A percentile compares a stretch with the other conserved stretches of the same genome.
phyloP scores from a whole-genome alignment of 2,329 filamentous ascomycete genomes.

The Madurella fahalii region DNA sequence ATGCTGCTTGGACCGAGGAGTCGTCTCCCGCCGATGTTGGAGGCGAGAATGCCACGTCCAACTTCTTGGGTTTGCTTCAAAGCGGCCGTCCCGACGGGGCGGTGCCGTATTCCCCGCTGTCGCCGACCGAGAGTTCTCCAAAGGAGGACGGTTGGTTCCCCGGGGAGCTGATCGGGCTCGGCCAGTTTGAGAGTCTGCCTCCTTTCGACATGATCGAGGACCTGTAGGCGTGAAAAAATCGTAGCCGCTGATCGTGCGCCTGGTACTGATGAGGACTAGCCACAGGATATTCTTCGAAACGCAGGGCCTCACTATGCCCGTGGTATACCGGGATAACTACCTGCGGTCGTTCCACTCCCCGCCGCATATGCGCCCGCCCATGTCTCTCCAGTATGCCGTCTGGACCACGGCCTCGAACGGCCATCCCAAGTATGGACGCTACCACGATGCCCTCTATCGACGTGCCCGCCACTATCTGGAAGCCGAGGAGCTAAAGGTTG shows the following conservation, averaged over 20 bases:
- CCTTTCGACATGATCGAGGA: constrained; percentile 76
- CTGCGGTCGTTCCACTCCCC: constrained; percentile 67
- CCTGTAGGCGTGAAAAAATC: constrained; percentile 52
- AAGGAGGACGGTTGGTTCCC: constrained; percentile 32
- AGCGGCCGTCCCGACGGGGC: constrained; percentile 3
- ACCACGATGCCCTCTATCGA: constrained; percentile 76
- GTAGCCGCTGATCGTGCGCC: neutral
- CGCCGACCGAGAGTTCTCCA: neutral
- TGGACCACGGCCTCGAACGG: constrained; percentile 75
- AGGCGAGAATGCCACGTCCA: neutral
- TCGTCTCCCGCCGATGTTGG: constrained; percentile 5
- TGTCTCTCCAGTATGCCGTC: constrained; percentile 80
- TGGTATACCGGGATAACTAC: constrained; percentile 75
- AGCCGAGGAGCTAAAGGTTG: constrained; percentile 73
- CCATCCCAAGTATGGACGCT: constrained; percentile 65
- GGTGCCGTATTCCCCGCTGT: constrained; percentile 6
- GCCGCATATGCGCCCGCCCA: constrained; percentile 72
- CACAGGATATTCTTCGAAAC: constrained; percentile 72
- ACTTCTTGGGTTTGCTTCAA: neutral
- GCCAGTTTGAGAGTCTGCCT: constrained; percentile 77
- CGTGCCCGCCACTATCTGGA: constrained; percentile 80
- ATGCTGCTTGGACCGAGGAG: constrained; percentile 21
- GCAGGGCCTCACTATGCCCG: constrained; percentile 66
- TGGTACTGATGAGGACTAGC: constrained; percentile 37
- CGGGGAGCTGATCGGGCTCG: constrained; percentile 72